Evolutionary conservation across 1,139 yeast species (phyloP), one percentile per base, ranked within the genome.

Genomic region (Saccharomycopsis hybrid): DNA sequence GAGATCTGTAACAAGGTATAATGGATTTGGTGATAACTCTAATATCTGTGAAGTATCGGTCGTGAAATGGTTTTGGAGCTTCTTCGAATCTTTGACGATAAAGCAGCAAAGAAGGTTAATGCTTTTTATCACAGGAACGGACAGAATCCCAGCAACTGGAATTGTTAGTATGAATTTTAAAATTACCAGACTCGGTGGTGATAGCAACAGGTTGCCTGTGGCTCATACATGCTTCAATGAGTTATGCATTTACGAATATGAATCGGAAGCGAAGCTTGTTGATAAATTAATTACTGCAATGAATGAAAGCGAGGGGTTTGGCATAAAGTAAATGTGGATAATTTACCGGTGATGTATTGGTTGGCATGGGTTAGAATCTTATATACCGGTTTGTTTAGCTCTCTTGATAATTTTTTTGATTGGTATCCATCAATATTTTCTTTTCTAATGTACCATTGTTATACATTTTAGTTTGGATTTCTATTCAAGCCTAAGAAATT

Each of bases 191-290:
- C 58, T 80, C 7, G 82, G 83, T 2, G 71, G 67, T 2, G 78
- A 77, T 54, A 63, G 70, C 48, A 68, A 75, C 3, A 69, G 83
- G 47, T 67, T 89, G 31, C 97, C 97, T 0, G 68, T 83, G 8
- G 90, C 97, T 0, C 97, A 90, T 60, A 92, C 97, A 0, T 92
- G 97, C 60, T 92, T 90, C 67, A 90, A 89, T 62, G 96, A 90
- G 67, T 65, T 92, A 41, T 86, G 92, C 50, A 58, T 92, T 5
- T 85, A 81, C 65, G 80, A 79, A 47, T 92, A 90, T 63, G 59
- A 65, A 4, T 62, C 76, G 3, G 70, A 71, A 54, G 77, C 72
- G 31, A 78, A 76, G 57, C 67, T 90, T 54, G 64, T 68, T 44
- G 56, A 63, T 2, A 89, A 86, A 65, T 65, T 92, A 53, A 63